These are phyloP conservation scores for Fistulifera solaris DNA, from an alignment of 108 stramenopile genomes.

Conservation along the genomic window DNA sequence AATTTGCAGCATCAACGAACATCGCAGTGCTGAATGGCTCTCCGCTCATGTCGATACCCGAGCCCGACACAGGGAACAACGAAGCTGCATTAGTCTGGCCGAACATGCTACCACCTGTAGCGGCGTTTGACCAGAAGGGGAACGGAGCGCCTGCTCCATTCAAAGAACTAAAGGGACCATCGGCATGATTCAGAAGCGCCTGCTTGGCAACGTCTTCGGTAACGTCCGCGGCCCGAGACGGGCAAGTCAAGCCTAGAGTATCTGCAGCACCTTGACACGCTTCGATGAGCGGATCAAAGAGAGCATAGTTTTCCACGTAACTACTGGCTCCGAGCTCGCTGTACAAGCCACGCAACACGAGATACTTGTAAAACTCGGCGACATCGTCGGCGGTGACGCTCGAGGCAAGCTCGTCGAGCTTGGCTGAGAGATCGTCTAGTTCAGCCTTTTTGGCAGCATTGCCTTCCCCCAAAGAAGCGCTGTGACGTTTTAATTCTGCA, in stretches of 20 bases:
- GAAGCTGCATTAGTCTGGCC: slow-evolving; percentile 3
- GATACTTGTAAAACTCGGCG: slow-evolving; percentile 23
- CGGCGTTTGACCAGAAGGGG: slow-evolving; percentile 22
- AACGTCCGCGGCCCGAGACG: slow-evolving; percentile 6
- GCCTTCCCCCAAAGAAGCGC: slow-evolving; percentile 1
- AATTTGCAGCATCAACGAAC: slow-evolving; percentile 13
- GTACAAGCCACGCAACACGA: slow-evolving; percentile 17
- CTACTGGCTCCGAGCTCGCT: slow-evolving; percentile 10
- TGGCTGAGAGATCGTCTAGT: not conserved
- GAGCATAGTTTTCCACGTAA: slow-evolving; percentile 8
- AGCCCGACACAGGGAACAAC: slow-evolving; percentile 23
- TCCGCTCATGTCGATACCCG: slow-evolving; percentile 28
- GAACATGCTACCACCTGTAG: slow-evolving; percentile 20
- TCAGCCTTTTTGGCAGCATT: slow-evolving; percentile 1
- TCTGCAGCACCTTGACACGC: slow-evolving; percentile 1
- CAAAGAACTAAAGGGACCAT: slow-evolving; percentile 19
- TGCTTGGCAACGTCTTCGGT: slow-evolving; percentile 5
- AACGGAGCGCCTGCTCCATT: slow-evolving; percentile 26
- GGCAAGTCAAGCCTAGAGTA: not conserved
- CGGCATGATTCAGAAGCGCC: slow-evolving; percentile 20
- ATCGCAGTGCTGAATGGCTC: not conserved
- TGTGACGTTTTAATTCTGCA: not conserved
- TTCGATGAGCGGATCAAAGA: slow-evolving; percentile 2
- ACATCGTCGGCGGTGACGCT: slow-evolving; percentile 9
- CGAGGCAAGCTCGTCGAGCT: slow-evolving; percentile 4